Percentiles rank a stretch among this genome's conserved stretches.
These are phyloP conservation scores for Aspergillus versicolor DNA, from an alignment of 2,329 filamentous ascomycete genomes.

Conservation along the genomic window DNA sequence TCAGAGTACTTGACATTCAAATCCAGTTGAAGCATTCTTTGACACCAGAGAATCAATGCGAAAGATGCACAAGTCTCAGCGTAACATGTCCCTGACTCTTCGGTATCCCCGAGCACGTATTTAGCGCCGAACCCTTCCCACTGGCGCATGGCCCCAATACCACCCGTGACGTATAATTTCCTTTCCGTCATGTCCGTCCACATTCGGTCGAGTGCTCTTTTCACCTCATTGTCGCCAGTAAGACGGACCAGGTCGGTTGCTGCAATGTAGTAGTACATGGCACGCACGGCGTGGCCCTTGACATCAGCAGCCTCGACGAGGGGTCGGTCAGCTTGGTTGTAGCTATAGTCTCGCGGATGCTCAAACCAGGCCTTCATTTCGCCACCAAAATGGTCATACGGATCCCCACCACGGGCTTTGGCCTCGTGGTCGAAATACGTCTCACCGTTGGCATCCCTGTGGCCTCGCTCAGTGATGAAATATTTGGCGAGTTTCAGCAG, in stretches of 20 bases:
- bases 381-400: constrained; percentile 6
- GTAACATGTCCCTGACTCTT: constrained; percentile 63
- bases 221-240: constrained; percentile 21
- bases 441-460: constrained; percentile 48
- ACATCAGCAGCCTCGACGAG: constrained; percentile 29
- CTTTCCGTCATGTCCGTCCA: constrained; percentile 62
- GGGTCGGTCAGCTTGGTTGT: not conserved
- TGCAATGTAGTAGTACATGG: constrained; percentile 60
- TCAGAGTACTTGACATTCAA: constrained; percentile 56
- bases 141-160: constrained; percentile 56
- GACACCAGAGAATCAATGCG: constrained; percentile 60
- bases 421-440: constrained; percentile 58
- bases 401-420: constrained; percentile 42
- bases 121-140: constrained; percentile 62
- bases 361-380: constrained; percentile 11
- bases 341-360: constrained; percentile 5
- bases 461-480: constrained; percentile 60
- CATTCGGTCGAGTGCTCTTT: constrained; percentile 46
- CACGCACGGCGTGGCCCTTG: constrained; percentile 61
- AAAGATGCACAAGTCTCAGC: constrained; percentile 62
- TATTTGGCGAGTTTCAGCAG: constrained; percentile 44
- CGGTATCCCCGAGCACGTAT: constrained; percentile 59
- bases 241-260: constrained; percentile 54
- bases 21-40: constrained; percentile 55
- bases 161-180: constrained; percentile 64